Evolutionary conservation across 257 asterid genomes (phyloP).

Genomic region (Lantana camara): DNA sequence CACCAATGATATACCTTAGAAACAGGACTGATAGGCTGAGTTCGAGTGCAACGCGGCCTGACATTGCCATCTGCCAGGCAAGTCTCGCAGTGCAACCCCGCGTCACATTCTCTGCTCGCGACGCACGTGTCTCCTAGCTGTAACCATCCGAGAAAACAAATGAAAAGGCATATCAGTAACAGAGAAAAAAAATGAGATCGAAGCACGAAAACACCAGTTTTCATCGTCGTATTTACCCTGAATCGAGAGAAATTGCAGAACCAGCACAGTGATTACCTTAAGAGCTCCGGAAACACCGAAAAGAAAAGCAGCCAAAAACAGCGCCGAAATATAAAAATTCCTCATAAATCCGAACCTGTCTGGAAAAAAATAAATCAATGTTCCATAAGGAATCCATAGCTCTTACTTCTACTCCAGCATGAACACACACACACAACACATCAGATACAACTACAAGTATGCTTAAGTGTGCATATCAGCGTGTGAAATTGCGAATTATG

Average conservation of each 20-base stretch:
- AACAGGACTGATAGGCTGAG: constrained; percentile 69
- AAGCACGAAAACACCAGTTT: constrained; percentile 1
- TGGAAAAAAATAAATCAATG: background rate
- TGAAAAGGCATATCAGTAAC: background rate
- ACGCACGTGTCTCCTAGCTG: constrained; percentile 74
- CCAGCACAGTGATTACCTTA: constrained; percentile 44
- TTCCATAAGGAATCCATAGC: background rate
- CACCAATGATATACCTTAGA: constrained; percentile 52
- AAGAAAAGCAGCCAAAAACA: constrained; percentile 46
- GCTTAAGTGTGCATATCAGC: background rate
- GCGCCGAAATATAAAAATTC: constrained; percentile 31
- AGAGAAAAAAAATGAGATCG: background rate
- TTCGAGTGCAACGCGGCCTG: constrained; percentile 84
- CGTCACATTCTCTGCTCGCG: constrained; percentile 47
- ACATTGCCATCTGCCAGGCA: constrained; percentile 67
- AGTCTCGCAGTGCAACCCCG: constrained; percentile 88
- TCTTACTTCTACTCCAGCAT: background rate
- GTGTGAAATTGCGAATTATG: background rate
- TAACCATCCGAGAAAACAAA: constrained; percentile 7
- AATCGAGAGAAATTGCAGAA: constrained; percentile 6
- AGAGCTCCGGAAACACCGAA: constrained; percentile 49
- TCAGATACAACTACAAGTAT: background rate
- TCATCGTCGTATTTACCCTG: background rate
- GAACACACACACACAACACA: constrained; percentile 17
- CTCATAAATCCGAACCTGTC: constrained; percentile 35